Conservation (phyloP, 148 eudicot species). For the Agrostemma githago region DNA sequence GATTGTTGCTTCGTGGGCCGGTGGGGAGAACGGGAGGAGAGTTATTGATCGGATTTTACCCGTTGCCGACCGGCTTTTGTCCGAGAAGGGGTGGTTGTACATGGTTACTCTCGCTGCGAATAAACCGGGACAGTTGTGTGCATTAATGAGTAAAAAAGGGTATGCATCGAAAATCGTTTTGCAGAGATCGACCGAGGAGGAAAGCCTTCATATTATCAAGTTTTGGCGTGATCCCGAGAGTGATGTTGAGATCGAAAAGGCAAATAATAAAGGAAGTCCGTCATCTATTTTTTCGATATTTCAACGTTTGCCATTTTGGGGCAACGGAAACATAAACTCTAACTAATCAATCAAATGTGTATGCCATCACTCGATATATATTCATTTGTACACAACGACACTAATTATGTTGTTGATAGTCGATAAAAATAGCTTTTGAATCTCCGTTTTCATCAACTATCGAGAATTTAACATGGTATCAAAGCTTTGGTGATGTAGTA, state of each 20-base stretch:
- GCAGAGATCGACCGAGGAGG: constrained; percentile 93
- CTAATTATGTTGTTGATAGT: too few species aligned
- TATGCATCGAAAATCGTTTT: constrained; percentile 64
- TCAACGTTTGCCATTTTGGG: constrained; percentile 39
- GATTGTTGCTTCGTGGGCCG: constrained; percentile 87
- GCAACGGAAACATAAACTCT: constrained; percentile 22
- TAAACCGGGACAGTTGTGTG: constrained; percentile 70
- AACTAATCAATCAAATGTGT: constrained; percentile 16
- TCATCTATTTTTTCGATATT: constrained; percentile 42
- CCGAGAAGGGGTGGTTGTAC: constrained; percentile 81
- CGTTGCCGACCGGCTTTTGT: constrained; percentile 66
- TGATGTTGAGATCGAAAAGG: constrained; percentile 32
- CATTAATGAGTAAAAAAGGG: constrained; percentile 71
- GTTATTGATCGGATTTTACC: constrained; percentile 86
- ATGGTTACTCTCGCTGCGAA: constrained; percentile 69
- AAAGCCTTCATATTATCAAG: constrained; percentile 75
- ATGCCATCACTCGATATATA: too few species aligned
- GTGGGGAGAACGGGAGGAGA: constrained; percentile 82
- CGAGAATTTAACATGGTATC: too few species aligned
- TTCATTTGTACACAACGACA: too few species aligned
- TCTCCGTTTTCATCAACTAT: too few species aligned
- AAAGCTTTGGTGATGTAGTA: too few species aligned
- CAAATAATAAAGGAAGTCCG: constrained; percentile 25
- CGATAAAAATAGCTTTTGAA: too few species aligned
- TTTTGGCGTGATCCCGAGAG: constrained; percentile 78